Base-by-base conservation (phyloP, 768 basidiomycete genomes). In the Boletellus emodensis region DNA sequence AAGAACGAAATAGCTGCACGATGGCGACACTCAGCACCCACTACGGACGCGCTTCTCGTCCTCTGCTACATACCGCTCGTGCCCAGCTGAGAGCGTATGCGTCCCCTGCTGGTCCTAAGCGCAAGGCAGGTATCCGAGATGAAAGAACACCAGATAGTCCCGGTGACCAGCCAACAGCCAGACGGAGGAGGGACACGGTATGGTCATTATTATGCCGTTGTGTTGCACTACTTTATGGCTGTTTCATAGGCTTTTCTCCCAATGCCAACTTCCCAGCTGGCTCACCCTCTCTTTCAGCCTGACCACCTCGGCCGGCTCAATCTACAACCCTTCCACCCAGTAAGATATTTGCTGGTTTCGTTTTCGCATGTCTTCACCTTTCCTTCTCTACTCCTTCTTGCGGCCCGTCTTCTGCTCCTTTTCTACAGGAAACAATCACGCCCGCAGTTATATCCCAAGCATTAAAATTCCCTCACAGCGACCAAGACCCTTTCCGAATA, bases 401-500 rank as follows among this genome's bases (percentile, higher is more conserved):
- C 8, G 3, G 3, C 40, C 28, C 17, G 14, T 20, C 13, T 1
- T 20, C 15, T 36, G 12, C 8, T 22, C 9, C n/a, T 4, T 18
- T 4, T 33, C n/a, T 0, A 22, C 33, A 75, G 70, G 69, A 74
- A 63, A 61, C 58, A 5, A 57, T 63, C 6, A 63, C 63, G 0
- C 58, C 63, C 6, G 60, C 64, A 6, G 68, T 72, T 40, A 58
- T 76, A n/a, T 78, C 77, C 5, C 68, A 74, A 52, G 74, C 77
- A 3, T 67, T 77, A 45, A 69, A 70, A 32, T 83, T 83, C 54
- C 56, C 72, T 1, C 60, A 69, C 4, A 60, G 72, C 1, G 74
- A 75, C 22, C 73, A 75, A 34, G 75, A 77, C 52, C 76, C 82
- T 0, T 67, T 84, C n/a, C 72, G 76, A 28, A 73, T 77, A 47